phyloP scores from a whole-genome alignment of 352 stramenopile species.

The Phytophthora megakarya region DNA sequence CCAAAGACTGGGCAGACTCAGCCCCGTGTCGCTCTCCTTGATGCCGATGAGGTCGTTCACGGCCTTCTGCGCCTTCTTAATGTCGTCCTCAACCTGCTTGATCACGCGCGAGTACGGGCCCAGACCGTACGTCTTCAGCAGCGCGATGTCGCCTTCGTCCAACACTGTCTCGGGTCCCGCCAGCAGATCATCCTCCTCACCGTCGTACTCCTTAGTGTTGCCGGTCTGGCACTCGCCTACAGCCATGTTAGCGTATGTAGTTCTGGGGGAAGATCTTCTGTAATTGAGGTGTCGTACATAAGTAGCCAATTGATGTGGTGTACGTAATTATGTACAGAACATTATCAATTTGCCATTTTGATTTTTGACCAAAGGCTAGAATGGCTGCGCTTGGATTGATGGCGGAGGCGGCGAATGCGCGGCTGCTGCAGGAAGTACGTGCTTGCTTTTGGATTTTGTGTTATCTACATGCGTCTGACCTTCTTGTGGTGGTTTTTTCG shows the following conservation, averaged over 20 bases:
- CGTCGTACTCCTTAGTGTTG: too few species aligned
- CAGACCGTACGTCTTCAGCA: conserved; percentile 99
- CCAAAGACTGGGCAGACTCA: conserved; percentile 98
- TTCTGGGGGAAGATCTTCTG: too few species aligned
- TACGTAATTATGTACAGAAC: too few species aligned
- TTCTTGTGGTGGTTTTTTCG: background rate
- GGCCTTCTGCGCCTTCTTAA: conserved; percentile 96
- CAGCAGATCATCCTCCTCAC: conserved; percentile 90
- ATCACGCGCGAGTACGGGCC: conserved; percentile 97
- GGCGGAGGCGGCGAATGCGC: conserved; percentile 56
- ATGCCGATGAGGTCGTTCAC: conserved; percentile 95
- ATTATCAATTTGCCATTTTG: too few species aligned
- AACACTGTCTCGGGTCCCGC: conserved; percentile 78
- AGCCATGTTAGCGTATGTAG: too few species aligned
- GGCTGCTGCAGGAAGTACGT: conserved; percentile 63
- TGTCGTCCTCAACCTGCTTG: conserved; percentile 98
- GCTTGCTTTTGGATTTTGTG: conserved; percentile 11
- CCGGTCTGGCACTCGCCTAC: too few species aligned
- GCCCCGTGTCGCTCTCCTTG: conserved; percentile 99
- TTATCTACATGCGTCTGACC: background rate
- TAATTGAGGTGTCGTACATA: too few species aligned
- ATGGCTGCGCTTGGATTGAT: conserved; percentile 38
- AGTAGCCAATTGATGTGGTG: too few species aligned
- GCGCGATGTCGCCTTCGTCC: conserved; percentile 97
- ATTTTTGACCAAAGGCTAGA: too few species aligned